Base-by-base conservation (phyloP, 1,284 basidiomycete species). In the Austropuccinia psidii region DNA sequence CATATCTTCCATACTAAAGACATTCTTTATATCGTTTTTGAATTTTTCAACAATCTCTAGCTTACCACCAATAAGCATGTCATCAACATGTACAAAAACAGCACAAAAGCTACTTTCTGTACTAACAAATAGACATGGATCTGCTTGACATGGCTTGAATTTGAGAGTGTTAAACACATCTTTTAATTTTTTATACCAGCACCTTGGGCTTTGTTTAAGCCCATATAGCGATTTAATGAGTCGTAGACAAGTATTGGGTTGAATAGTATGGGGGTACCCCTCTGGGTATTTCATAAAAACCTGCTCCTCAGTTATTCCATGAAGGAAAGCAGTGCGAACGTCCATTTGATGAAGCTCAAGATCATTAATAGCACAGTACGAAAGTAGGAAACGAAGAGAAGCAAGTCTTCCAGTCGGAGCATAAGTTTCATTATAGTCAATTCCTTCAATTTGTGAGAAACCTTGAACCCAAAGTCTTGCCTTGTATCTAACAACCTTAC, bases 291-390 rank as follows among this genome's bases (percentile, higher is more conserved):
- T 37, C 19, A 62, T 15, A 21, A 41, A 62, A 24, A 62, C 43
- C 24, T 24, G 19, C 7, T 62, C 35, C 5, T 62, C 60, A 24
- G 39, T 15, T 11, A 4, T 43, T 19, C 60, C 60, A 62, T 62
- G n/a, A 2, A 62, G 21, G 24, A 62, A 62, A 2, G 60, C 39
- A 24, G 33, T 45, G 19, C 21, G 8, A 8, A 24, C 60, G 29
- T 62, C 60, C 60, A 62, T 62, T 29, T 62, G 60, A 29, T 41
- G 33, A 43, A 62, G 15, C 2, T 62, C 60, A 1, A 62, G 13
- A 41, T 39, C 39, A 21, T 24, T 29, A 43, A 4, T 24, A n/a
- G 39, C 60, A 4, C 37, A 33, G 17, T 41, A 19, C 3, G 35
- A 27, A 24, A 62, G 35, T 15, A 24, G 24, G 7, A 15, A 27